A percentile compares a stretch with the other conserved stretches of the same genome.
phyloP scores from a whole-genome alignment of 2,329 filamentous ascomycete species.

The Cephalotrichum gorgonifer region DNA sequence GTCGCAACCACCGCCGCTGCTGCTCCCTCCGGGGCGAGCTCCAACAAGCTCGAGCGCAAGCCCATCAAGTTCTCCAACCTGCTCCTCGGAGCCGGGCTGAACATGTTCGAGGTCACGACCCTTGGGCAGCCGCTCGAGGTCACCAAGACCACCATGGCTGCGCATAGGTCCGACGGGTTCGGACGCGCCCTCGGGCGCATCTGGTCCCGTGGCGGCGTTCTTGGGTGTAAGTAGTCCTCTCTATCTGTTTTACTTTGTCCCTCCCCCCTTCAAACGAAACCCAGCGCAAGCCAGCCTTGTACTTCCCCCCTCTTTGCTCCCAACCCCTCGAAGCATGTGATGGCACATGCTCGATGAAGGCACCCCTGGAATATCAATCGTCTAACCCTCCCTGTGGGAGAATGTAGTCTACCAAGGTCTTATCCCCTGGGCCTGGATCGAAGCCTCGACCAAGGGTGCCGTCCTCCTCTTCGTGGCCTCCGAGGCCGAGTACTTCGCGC shows the following conservation, averaged over 20 bases:
- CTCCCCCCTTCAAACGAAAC: not conserved
- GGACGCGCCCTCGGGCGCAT: constrained; percentile 70
- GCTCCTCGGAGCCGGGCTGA: constrained; percentile 85
- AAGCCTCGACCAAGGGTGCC: constrained; percentile 98
- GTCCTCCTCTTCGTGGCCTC: constrained; percentile 98
- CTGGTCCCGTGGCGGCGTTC: constrained; percentile 85
- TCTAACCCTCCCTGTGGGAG: no score
- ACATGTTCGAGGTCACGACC: constrained; percentile 79
- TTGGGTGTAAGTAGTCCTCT: constrained; percentile 67
- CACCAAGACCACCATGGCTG: constrained; percentile 99
- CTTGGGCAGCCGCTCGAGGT: constrained; percentile 83
- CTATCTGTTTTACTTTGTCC: constrained; percentile 2
- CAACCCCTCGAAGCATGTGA: not conserved
- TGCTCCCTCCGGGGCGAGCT: constrained; percentile 32
- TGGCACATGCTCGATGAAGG: no score
- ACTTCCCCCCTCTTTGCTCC: not conserved
- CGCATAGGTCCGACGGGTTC: constrained; percentile 86
- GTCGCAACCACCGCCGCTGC: constrained; percentile 44
- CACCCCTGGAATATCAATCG: no score
- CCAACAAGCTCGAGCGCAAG: constrained; percentile 80
- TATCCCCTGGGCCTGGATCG: constrained; percentile 99
- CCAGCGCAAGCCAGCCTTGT: no score
- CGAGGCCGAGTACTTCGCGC: constrained; percentile 93
- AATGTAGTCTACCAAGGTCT: constrained; percentile 91
- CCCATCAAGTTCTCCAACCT: constrained; percentile 99